phyloP scores from a whole-genome alignment of 768 basidiomycete genomes.

The Lyophyllum semitale region DNA sequence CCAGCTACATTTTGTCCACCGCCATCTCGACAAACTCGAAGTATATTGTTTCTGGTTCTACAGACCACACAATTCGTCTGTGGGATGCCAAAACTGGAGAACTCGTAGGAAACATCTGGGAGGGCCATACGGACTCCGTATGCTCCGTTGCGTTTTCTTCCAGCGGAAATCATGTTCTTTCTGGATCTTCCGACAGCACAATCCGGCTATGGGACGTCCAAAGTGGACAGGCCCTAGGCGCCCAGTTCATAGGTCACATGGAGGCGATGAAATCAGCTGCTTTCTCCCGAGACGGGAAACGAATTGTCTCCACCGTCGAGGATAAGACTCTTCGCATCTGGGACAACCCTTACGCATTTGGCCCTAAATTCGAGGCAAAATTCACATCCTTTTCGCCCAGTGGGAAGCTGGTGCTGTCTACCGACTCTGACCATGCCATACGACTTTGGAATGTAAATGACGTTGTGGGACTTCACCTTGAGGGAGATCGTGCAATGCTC shows the following conservation, averaged over 20 bases:
- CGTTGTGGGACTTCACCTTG: not conserved
- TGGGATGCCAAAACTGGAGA: not conserved
- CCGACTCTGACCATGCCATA: not conserved
- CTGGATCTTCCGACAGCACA: not conserved
- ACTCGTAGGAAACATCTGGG: not conserved
- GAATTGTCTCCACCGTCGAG: not conserved
- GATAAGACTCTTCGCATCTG: not conserved
- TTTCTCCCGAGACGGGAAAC: constrained; percentile 2
- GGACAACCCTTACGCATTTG: not conserved
- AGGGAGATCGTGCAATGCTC: not conserved
- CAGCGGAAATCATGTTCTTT: not conserved
- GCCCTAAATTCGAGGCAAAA: not conserved
- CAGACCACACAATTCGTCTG: not conserved
- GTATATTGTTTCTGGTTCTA: not conserved
- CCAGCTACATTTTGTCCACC: too few species aligned
- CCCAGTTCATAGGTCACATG: not conserved
- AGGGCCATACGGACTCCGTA: not conserved
- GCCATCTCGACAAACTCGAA: not conserved
- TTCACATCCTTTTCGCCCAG: not conserved
- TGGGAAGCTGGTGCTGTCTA: not conserved
- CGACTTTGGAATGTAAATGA: not conserved
- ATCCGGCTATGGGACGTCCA: not conserved
- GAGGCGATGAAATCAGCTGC: not conserved
- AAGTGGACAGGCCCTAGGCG: not conserved
- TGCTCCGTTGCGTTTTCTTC: not conserved